A percentile compares a stretch with the other conserved stretches of the same genome.
Evolutionary conservation across 2,329 filamentous ascomycete genomes (phyloP).

Genomic region (Sporothrix dimorphospora): DNA sequence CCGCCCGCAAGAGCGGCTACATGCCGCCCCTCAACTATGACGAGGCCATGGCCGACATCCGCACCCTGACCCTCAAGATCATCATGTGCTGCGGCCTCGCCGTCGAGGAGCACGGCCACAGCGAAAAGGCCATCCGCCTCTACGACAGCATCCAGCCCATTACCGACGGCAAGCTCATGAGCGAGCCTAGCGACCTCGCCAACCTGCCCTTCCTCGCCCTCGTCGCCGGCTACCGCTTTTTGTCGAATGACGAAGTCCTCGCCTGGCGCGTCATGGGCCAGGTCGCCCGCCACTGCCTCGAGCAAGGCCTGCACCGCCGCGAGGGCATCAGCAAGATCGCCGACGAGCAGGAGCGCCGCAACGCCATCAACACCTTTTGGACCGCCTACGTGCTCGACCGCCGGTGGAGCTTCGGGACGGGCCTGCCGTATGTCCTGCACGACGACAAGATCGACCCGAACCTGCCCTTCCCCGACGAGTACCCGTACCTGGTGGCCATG

Average conservation of each 20-base stretch:
- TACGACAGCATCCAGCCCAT: conserved; percentile 76
- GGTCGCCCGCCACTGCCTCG: conserved; percentile 60
- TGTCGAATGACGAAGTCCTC: conserved; percentile 81
- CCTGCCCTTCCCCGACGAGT: conserved; percentile 61
- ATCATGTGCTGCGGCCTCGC: conserved; percentile 78
- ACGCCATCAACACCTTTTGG: conserved; percentile 51
- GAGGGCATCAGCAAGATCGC: conserved; percentile 47
- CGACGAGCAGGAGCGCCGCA: conserved; percentile 38
- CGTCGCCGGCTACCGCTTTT: conserved; percentile 72
- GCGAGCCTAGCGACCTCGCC: conserved; percentile 52
- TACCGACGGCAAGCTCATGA: conserved; percentile 67
- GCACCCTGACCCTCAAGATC: conserved; percentile 71
- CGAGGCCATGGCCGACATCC: conserved; percentile 49
- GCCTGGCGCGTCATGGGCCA: conserved; percentile 88
- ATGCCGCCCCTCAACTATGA: conserved; percentile 42
- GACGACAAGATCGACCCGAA: conserved; percentile 55
- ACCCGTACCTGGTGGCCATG: conserved; percentile 80
- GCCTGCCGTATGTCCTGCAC: conserved; percentile 52
- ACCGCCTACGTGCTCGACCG: conserved; percentile 56
- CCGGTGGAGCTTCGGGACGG: conserved; percentile 56
- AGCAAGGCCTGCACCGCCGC: conserved; percentile 58
- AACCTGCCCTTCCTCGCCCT: conserved; percentile 57
- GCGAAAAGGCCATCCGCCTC: conserved; percentile 70
- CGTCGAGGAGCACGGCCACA: conserved; percentile 78
- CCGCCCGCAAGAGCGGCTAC: conserved; percentile 41